Base-by-base conservation (phyloP, 345 rosid species). In the Hibiscus syriacus region DNA sequence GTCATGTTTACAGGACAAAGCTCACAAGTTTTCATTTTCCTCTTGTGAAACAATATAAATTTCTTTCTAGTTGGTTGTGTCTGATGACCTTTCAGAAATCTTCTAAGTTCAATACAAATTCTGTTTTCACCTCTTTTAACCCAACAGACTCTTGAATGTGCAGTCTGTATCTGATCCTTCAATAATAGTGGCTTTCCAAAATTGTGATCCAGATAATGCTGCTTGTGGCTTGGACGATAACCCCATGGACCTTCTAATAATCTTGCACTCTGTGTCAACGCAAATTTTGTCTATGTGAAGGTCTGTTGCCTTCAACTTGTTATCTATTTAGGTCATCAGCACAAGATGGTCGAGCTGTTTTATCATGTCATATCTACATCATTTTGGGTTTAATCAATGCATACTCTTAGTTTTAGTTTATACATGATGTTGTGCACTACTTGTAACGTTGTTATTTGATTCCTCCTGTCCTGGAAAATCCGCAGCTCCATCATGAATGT, bases 241-340 rank as follows among this genome's bases (percentile, higher is more conserved):
- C 99, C 34, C 95, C 99, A 7, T 94, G 99, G 99, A 94, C 99
- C 3, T 76, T 98, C 99, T 12, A 89, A 96, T 76, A 94, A 94
- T 78, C 95, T 94, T 70, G 94, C 96, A 17, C 89, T 94, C 23
- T 94, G 99, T 73, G 96, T 94, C 59, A 94, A 89, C 72, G 84
- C 84, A 46, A 83, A 81, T 72, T 81, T 91, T 78, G 79, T 78
- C 12, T 89, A 94, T 78, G 58, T 91, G 49, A 94, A 91, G 93
- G 95, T 86, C 26, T 52, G 82, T 62, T 63, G 27, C 23, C 39
- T 49, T 66, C 59, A 0, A 5, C 12, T 12, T 38, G 48, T 23
- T 55, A 34, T 22, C 23, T 16, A 7, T 54, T n/a, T 22, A 22
- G 12, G 25, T 36, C 32, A 6, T 23, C 16, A 25, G 22, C 30